A percentile compares a stretch with the other conserved stretches of the same genome.
Conservation (phyloP, 345 rosid genomes). For the Gossypium ekmanianum region DNA sequence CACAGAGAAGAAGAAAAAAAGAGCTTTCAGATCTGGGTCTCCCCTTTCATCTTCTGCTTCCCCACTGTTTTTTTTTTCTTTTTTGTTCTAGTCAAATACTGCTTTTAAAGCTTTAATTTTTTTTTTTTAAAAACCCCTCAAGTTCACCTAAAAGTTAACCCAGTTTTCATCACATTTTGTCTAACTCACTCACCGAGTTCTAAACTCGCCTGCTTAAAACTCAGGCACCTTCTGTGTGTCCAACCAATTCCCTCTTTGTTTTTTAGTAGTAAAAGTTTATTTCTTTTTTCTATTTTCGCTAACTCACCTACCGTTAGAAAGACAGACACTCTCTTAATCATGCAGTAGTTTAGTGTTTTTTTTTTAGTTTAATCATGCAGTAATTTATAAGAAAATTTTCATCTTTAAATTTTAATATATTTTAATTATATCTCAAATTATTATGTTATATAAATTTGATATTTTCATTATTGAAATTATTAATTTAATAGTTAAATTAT, state of each 20-base stretch:
- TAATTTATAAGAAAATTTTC: no score
- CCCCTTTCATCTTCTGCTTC: slow-evolving; percentile 12
- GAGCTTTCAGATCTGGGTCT: slow-evolving; percentile 42
- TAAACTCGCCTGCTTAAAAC: not conserved
- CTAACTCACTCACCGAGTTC: slow-evolving; percentile 12
- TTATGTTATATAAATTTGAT: no score
- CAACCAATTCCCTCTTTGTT: slow-evolving; percentile 3
- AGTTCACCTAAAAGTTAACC: slow-evolving; percentile 28
- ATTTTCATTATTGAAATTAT: no score
- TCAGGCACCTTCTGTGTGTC: slow-evolving; percentile 10
- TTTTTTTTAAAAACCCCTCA: not conserved
- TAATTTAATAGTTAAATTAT: no score
- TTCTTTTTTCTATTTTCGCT: not conserved
- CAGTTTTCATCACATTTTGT: slow-evolving; percentile 10
- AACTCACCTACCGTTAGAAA: not conserved
- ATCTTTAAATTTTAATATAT: no score
- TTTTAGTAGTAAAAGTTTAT: not conserved
- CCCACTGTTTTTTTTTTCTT: slow-evolving; percentile 15
- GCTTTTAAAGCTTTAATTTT: slow-evolving; percentile 9
- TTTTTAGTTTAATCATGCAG: no score
- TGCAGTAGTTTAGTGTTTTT: no score
- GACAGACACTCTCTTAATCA: not conserved
- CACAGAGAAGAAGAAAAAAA: not conserved
- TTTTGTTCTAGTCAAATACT: slow-evolving; percentile 24
- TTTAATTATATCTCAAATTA: no score